Evolutionary conservation across 768 basidiomycete species (phyloP).

Genomic region (Boletus pseudo-olivaceus): DNA sequence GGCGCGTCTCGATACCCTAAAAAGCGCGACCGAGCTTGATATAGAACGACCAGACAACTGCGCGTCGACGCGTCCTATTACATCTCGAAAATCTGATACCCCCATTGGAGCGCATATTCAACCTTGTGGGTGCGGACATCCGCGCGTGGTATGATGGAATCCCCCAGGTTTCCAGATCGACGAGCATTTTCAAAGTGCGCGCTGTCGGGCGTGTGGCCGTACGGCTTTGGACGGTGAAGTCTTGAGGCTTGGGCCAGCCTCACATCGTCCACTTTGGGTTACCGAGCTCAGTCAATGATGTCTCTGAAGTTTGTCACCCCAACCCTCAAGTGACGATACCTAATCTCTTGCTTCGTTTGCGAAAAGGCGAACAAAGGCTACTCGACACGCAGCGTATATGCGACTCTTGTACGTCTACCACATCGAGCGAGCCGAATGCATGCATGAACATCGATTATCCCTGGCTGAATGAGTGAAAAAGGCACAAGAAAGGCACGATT

Average conservation of each 20-base stretch:
- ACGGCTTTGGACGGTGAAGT: conserved; percentile 45
- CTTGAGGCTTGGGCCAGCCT: conserved; percentile 19
- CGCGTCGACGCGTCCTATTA: conserved; percentile 89
- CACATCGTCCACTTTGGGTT: not conserved
- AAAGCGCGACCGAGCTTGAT: not conserved
- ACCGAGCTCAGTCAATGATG: not conserved
- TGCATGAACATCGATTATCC: conserved; percentile 89
- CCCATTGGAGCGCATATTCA: conserved; percentile 87
- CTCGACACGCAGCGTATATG: conserved; percentile 64
- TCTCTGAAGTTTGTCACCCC: conserved; percentile 60
- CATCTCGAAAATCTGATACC: conserved; percentile 80
- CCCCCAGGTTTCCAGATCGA: conserved; percentile 68
- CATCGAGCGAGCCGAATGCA: conserved; percentile 53
- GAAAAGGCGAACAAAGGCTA: conserved; percentile 52
- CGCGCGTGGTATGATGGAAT: conserved; percentile 84
- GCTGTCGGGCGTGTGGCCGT: conserved; percentile 67
- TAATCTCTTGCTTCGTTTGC: conserved; percentile 51
- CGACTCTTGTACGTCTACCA: conserved; percentile 58
- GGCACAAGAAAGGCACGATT: conserved; percentile 41
- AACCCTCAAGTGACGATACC: conserved; percentile 54
- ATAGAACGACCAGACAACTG: conserved; percentile 43
- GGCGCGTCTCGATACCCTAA: conserved; percentile 38
- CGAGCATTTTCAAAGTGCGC: conserved; percentile 67
- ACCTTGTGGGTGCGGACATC: conserved; percentile 85
- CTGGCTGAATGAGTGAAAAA: conserved; percentile 69